Conservation (phyloP, 306 rosid genomes). For the Quercus engelmannii region DNA sequence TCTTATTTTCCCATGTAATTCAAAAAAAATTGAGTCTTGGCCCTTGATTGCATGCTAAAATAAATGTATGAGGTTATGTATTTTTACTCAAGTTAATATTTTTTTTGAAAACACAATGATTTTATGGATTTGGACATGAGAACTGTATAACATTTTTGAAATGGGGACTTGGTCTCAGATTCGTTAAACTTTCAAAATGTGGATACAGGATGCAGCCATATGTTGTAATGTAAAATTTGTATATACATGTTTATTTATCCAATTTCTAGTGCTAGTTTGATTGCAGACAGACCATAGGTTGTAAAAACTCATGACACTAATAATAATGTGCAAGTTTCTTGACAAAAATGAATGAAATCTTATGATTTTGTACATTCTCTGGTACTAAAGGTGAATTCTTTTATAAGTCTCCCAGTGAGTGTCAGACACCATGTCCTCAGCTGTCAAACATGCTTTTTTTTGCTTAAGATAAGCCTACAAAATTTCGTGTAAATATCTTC, state of each 20-base stretch:
- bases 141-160: neutral
- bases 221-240: neutral
- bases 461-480: neutral
- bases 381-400: neutral
- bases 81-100: neutral
- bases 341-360: neutral
- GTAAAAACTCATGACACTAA: neutral
- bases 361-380: neutral
- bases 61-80: neutral
- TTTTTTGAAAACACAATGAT: neutral
- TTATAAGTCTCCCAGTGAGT: neutral
- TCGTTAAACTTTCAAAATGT: neutral
- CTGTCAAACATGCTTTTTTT: neutral
- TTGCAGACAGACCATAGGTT: neutral
- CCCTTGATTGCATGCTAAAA: neutral
- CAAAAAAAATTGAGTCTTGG: neutral
- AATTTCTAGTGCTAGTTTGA: neutral
- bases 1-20: neutral
- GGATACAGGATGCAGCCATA: neutral
- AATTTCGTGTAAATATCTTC: neutral
- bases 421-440: neutral
- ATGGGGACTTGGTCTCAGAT: neutral
- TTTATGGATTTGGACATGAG: neutral
- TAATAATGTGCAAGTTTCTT: neutral
- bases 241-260: neutral